Base-by-base conservation (phyloP, 371 early-diverging fungal genomes). In the Saksenaea oblongispora region DNA sequence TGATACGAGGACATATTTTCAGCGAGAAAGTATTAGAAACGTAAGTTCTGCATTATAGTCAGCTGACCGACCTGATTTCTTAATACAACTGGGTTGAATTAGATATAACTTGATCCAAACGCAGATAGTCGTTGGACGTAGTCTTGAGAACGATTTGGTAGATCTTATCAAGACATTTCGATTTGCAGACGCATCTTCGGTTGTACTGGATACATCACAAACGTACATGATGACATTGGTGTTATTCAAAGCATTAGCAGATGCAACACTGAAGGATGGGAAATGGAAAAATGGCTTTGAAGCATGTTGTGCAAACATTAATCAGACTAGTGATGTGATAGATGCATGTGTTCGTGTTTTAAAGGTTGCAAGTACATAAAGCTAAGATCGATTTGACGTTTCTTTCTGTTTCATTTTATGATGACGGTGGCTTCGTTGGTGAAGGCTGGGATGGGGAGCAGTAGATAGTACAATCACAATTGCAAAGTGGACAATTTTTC, bases 191-290 rank as follows among this genome's bases (percentile, higher is more conserved):
- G 72, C 74, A 17, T 70, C 77, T 11, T 71, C 75, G 65, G 79
- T 76, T 0, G 71, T 75, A 7, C 51, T 81, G n/a, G 74, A 73
- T 54, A 55, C 74, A 26, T 60, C 72, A 2, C 80, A 84, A 39
- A 71, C 75, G 22, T 79, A 84, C 61, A 76, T 84, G 74, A 69
- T 84, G 64, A 70, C 82, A 22, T 47, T 81, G 34, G 76, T 81
- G 15, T 58, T 84, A 31, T 67, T 71, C 55, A 81, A 78, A 54
- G 64, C 78, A 17, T 58, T 80, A 41, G 77, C 74, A 0, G 68
- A 64, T 34, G 69, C 63, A 22, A 35, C 65, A 10, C 39, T 71
- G 15, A 47, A 63, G 24, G 53, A 65, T 9, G 42, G 42, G 0
- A 13, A 58, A 14, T 72, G 71, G 80, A 61, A 67, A 55, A 15